Percentiles rank a stretch among this genome's conserved stretches.
Evolutionary conservation across 768 basidiomycete species (phyloP).

Genomic region (Boletus rubropictus): DNA sequence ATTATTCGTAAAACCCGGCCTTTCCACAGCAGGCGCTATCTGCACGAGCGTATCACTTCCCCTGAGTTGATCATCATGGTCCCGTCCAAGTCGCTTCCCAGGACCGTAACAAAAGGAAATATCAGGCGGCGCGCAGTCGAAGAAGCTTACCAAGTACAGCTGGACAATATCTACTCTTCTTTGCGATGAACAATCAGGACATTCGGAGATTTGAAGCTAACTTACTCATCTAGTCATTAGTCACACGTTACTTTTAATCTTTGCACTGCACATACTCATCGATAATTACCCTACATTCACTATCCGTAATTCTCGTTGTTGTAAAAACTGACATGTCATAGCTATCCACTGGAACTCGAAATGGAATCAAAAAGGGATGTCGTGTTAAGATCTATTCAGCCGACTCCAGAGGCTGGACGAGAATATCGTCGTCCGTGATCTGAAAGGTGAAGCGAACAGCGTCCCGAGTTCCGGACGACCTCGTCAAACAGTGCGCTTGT

Average conservation of each 20-base stretch:
- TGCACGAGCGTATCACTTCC: constrained; percentile 71
- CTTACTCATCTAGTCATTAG: constrained; percentile 14
- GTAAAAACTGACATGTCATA: constrained; percentile 6
- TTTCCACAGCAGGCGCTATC: constrained; percentile 70
- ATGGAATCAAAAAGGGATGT: background rate
- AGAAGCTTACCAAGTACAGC: constrained; percentile 48
- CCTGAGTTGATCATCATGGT: constrained; percentile 65
- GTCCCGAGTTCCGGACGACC: constrained; percentile 22
- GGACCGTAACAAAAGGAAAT: constrained; percentile 79
- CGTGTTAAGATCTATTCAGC: background rate
- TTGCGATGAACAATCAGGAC: constrained; percentile 13
- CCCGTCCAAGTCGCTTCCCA: constrained; percentile 57
- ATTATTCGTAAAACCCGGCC: constrained; percentile 67
- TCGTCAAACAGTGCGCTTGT: constrained; percentile 25
- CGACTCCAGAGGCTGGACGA: background rate
- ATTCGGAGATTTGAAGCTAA: constrained; percentile 7
- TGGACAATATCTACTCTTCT: constrained; percentile 53
- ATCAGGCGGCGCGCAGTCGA: constrained; percentile 74
- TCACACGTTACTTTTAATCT: constrained; percentile 1
- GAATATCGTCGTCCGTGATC: constrained; percentile 19
- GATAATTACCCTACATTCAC: constrained; percentile 19
- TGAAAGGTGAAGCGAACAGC: constrained; percentile 20
- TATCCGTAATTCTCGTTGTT: constrained; percentile 5
- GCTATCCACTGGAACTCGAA: background rate
- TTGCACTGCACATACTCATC: constrained; percentile 5